Conservation (phyloP, 2,329 filamentous ascomycete species). For the Penicillium sp. region DNA sequence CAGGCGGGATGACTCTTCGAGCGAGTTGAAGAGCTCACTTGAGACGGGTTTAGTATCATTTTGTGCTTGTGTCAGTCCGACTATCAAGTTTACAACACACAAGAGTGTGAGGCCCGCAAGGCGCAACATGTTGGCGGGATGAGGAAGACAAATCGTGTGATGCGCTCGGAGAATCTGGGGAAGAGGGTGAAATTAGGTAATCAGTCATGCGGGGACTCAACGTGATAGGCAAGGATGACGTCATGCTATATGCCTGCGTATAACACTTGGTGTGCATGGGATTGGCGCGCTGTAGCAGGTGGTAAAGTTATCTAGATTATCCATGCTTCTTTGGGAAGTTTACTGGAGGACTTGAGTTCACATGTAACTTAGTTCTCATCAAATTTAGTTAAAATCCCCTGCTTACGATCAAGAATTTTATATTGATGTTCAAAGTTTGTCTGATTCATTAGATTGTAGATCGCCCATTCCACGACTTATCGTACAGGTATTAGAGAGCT, state of each 20-base stretch:
- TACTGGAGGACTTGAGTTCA: too few species aligned
- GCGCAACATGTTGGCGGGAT: constrained; percentile 3
- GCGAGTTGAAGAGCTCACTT: constrained; percentile 68
- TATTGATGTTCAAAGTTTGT: too few species aligned
- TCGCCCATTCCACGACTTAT: too few species aligned
- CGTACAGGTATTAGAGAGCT: too few species aligned
- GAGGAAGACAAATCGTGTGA: background rate
- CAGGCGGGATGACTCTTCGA: constrained; percentile 85
- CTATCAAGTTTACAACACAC: background rate
- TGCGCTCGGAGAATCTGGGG: constrained; percentile 8
- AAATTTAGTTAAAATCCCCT: too few species aligned
- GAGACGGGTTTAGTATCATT: constrained; percentile 49
- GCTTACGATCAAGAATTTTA: too few species aligned
- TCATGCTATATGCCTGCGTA: background rate
- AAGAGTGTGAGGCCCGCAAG: background rate
- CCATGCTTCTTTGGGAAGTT: too few species aligned
- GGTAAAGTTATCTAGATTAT: too few species aligned
- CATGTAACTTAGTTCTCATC: too few species aligned
- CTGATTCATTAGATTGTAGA: too few species aligned
- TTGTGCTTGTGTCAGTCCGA: background rate
- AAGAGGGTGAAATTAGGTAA: constrained; percentile 8
- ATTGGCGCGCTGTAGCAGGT: too few species aligned
- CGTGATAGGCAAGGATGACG: background rate
- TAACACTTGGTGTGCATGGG: too few species aligned
- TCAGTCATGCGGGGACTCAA: background rate